Evolutionary conservation across 1,284 basidiomycete species (phyloP).

Genomic region (Ustilago trichophora): DNA sequence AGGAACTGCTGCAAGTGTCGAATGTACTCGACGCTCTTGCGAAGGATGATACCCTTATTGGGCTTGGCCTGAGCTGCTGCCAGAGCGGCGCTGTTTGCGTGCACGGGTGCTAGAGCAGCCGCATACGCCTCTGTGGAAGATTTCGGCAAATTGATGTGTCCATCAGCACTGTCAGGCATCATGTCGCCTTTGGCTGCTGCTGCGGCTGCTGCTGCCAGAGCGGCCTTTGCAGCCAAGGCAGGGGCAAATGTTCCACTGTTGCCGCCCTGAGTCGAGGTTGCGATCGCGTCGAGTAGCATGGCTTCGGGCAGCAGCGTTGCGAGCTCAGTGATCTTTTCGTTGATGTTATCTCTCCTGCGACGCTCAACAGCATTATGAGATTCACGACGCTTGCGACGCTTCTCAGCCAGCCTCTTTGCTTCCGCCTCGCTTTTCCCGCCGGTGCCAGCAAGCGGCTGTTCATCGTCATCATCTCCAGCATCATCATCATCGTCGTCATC

Average conservation of each 20-base stretch:
- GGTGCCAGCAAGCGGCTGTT: constrained; percentile 2
- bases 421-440: constrained; percentile 46
- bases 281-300: constrained; percentile 65
- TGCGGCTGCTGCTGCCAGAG: constrained; percentile 39
- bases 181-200: constrained; percentile 33
- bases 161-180: constrained; percentile 9
- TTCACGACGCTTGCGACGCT: constrained; percentile 79
- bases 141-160: constrained; percentile 26
- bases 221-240: constrained; percentile 47
- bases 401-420: constrained; percentile 70
- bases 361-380: constrained; percentile 91
- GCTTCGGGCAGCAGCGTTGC: constrained; percentile 83
- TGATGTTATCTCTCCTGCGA: constrained; percentile 86
- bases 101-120: constrained; percentile 52
- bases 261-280: constrained; percentile 55
- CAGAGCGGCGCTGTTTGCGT: constrained; percentile 51
- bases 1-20: constrained; percentile 62
- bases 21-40: constrained; percentile 65
- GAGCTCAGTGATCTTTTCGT: constrained; percentile 89
- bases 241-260: constrained; percentile 52
- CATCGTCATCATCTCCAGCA: constrained; percentile 36
- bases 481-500: constrained; percentile 46
- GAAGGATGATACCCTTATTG: constrained; percentile 65
- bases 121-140: constrained; percentile 49
- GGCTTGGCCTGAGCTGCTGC: constrained; percentile 63